Evolutionary conservation across 495 filamentous ascomycete species (phyloP).

Genomic region (Astrothelium macrocarpum): DNA sequence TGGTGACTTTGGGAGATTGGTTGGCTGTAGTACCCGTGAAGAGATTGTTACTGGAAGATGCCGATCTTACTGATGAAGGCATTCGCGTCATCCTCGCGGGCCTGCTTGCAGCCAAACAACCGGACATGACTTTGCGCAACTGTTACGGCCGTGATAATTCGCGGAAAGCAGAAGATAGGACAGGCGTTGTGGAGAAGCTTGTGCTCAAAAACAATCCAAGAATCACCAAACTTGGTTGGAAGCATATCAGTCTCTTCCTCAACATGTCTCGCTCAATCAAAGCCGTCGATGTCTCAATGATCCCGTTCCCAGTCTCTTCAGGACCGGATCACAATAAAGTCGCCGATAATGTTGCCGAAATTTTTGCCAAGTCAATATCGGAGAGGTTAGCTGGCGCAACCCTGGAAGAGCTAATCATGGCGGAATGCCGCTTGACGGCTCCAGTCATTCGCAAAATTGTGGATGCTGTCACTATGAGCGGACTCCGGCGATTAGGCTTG

Average conservation of each 20-base stretch:
- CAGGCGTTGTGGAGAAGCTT: slow-evolving; percentile 74
- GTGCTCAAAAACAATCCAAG: slow-evolving; percentile 83
- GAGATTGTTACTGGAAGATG: slow-evolving; percentile 75
- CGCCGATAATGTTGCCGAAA: slow-evolving; percentile 39
- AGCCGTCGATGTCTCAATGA: slow-evolving; percentile 74
- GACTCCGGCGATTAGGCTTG: slow-evolving; percentile 65
- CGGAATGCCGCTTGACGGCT: slow-evolving; percentile 61
- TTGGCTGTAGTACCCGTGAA: slow-evolving; percentile 86
- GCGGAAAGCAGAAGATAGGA: slow-evolving; percentile 41
- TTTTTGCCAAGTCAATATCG: slow-evolving; percentile 64
- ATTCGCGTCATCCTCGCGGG: slow-evolving; percentile 78
- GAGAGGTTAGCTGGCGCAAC: slow-evolving; percentile 64
- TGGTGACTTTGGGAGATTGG: slow-evolving; percentile 83
- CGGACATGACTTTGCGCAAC: slow-evolving; percentile 30
- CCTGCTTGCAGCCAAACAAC: slow-evolving; percentile 67
- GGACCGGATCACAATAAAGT: background rate
- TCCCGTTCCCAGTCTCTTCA: slow-evolving; percentile 58
- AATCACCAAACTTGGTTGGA: slow-evolving; percentile 80
- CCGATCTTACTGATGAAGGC: slow-evolving; percentile 75
- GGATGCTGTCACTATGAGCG: slow-evolving; percentile 63
- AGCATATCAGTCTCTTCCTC: slow-evolving; percentile 79
- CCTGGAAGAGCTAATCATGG: slow-evolving; percentile 76
- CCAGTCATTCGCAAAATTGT: slow-evolving; percentile 64
- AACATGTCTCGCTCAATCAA: slow-evolving; percentile 81
- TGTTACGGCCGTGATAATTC: slow-evolving; percentile 25